Evolutionary conservation across 345 rosid species (phyloP), one percentile per base, ranked within the genome.

Genomic region (Rubroshorea leprosula): DNA sequence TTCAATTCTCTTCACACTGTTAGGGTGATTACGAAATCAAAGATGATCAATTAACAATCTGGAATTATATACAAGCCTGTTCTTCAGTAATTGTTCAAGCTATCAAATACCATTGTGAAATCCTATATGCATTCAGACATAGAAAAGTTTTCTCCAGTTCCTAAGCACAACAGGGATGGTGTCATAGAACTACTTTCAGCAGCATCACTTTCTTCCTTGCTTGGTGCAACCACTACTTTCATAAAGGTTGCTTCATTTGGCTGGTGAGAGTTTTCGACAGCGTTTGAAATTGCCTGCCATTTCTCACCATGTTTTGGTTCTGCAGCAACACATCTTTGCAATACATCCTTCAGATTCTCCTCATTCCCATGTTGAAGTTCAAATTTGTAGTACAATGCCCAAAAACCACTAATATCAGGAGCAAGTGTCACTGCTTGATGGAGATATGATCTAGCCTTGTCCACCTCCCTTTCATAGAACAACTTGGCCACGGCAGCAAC

Each of bases 221-320:
- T 87, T 60, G 83, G 73, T 4, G 78, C 89, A 63, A 82, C 65
- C 24, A 78, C 86, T 14, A 82, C 86, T 76, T 80, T 83, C 84
- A 80, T 90, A 74, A 87, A 70, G 62, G 83, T 85, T 53, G 79
- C 85, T 55, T 91, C 98, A 18, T 81, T 72, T 35, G 85, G 78
- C 61, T 82, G 89, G 74, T 88, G 98, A 59, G 98, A 84, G 52
- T 83, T 88, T 85, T 91, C 95, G 56, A 85, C 87, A 15, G 90
- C 89, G 80, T 88, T 88, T 3, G 96, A 65, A 49, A 87, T 76
- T 1, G 73, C 74, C 62, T 91, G 96, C 96, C 96, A 91, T 64
- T 76, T 83, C 77, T 91, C 98, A 29, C 98, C 92, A 26, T 87
- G 87, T 66, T 83, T 91, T 2, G 98, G 95, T 62, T 91, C 96